Evolutionary conservation across 768 basidiomycete species (phyloP), one percentile per base, ranked within the genome.

Genomic region (Phanerochaete sordida): DNA sequence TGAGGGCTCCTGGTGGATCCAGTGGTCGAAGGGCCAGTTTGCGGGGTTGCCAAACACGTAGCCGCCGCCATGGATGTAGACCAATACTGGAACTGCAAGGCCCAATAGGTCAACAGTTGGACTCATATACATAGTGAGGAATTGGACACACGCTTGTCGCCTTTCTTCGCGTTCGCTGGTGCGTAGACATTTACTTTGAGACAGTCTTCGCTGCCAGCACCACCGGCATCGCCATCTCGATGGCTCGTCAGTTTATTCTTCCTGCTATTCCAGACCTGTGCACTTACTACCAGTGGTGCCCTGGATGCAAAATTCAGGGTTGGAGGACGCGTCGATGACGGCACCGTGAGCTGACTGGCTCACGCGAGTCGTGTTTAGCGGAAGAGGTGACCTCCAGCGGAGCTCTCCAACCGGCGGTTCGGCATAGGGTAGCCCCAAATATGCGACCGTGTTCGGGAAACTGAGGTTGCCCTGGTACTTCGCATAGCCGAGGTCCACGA

Each of bases 141-240:
- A 15, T 26, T 5, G 16, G 12, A 65, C 82, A 64, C 60, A 85
- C 84, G 64, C 31, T 82, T 78, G 61, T 79, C 80, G 1, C 78
- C 74, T 26, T 69, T 64, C 33, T 76, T 80, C 2, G 79, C 77
- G 7, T 77, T 76, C 6, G 74, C 71, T 2, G 86, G 86, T 11
- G 82, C 71, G 58, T 87, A 87, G 13, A 88, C 76, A 66, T 88
- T 85, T n/a, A 87, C 73, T 50, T 87, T 86, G 33, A 88, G 69
- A 62, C 85, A 88, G 62, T 87, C 85, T 70, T 88, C 86, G 45
- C 80, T 81, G 12, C 87, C 86, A 13, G 84, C 83, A 28, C 86
- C 85, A 50, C 86, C 85, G 24, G 80, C 77, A 65, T 84, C 84
- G 9, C 81, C 81, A 21, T 48, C 81, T 85, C 43, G 30, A 31